Evolutionary conservation across 495 filamentous ascomycete species (phyloP).

Genomic region (Schizothecium vesticola): DNA sequence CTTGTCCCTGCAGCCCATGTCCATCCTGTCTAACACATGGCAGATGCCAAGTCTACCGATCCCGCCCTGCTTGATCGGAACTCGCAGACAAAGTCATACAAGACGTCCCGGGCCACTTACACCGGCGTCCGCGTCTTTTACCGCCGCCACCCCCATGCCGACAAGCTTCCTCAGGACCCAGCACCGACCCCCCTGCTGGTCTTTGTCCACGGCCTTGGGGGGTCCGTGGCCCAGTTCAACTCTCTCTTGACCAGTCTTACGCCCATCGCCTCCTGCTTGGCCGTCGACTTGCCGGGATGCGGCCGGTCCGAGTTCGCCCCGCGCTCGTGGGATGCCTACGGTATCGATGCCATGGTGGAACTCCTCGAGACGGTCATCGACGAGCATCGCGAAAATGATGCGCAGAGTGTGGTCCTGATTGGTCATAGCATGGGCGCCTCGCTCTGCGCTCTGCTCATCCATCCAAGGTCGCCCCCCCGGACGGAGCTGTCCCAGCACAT

Average conservation of each 20-base stretch:
- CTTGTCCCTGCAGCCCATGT: not conserved
- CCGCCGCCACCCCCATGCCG: conserved; percentile 70
- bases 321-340: conserved; percentile 72
- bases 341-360: conserved; percentile 66
- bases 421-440: conserved; percentile 88
- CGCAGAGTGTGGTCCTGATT: conserved; percentile 72
- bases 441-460: conserved; percentile 67
- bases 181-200: conserved; percentile 77
- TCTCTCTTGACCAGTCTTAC: conserved; percentile 75
- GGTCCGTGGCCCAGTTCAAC: conserved; percentile 82
- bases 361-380: conserved; percentile 69
- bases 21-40: not conserved
- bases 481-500: conserved; percentile 55
- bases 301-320: conserved; percentile 70
- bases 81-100: conserved; percentile 65
- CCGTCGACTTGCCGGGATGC: conserved; percentile 86
- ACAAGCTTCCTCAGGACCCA: conserved; percentile 67
- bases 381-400: conserved; percentile 57
- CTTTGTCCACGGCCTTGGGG: conserved; percentile 87
- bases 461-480: conserved; percentile 44
- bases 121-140: conserved; percentile 77
- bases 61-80: conserved; percentile 73
- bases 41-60: conserved; percentile 49
- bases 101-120: conserved; percentile 64
- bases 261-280: conserved; percentile 81